Percentiles rank a stretch among this genome's conserved stretches.
phyloP scores from a whole-genome alignment of 139 green algal species.

The Mychonastes homosphaera region DNA sequence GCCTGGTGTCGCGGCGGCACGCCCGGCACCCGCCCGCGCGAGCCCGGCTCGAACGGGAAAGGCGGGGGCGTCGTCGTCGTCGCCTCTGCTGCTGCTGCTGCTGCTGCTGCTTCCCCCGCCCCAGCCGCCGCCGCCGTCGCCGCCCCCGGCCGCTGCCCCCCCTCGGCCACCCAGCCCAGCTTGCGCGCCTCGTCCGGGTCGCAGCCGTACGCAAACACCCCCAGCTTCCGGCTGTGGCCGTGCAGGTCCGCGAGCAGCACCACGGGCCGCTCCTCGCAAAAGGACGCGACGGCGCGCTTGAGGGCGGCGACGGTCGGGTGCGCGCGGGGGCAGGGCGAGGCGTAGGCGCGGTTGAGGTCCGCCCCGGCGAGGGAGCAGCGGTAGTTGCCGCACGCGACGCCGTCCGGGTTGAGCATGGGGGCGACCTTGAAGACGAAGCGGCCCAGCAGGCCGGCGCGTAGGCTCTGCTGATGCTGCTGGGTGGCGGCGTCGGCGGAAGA shows the following conservation, averaged over 20 bases:
- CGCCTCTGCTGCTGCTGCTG: not conserved
- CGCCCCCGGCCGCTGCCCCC: too few relatives aligned
- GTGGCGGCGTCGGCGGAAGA: not conserved
- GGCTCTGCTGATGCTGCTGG: not conserved
- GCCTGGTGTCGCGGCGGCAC: constrained; percentile 17
- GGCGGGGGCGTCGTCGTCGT: too few relatives aligned
- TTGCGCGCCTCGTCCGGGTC: constrained; percentile 30
- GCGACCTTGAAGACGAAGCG: constrained; percentile 58
- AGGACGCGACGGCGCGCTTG: constrained; percentile 45
- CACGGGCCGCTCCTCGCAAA: constrained; percentile 45
- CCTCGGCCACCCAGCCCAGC: too few relatives aligned
- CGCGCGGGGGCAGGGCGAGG: constrained; percentile 34
- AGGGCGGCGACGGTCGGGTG: constrained; percentile 48
- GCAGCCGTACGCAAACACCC: constrained; percentile 58
- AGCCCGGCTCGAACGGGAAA: too few relatives aligned
- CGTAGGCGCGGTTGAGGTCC: constrained; percentile 67
- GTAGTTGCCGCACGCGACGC: constrained; percentile 51
- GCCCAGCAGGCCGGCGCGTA: constrained; percentile 22
- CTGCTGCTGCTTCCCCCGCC: not conserved
- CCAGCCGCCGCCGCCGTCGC: not conserved
- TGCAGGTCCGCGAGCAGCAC: constrained; percentile 64
- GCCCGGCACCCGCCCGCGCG: too few relatives aligned
- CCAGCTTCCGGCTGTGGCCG: constrained; percentile 58
- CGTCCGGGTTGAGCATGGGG: constrained; percentile 69
- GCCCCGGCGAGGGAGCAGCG: constrained; percentile 52